Evolutionary conservation across 768 basidiomycete genomes (phyloP), one percentile per base, ranked within the genome.

Genomic region (Lyophyllum atratum): DNA sequence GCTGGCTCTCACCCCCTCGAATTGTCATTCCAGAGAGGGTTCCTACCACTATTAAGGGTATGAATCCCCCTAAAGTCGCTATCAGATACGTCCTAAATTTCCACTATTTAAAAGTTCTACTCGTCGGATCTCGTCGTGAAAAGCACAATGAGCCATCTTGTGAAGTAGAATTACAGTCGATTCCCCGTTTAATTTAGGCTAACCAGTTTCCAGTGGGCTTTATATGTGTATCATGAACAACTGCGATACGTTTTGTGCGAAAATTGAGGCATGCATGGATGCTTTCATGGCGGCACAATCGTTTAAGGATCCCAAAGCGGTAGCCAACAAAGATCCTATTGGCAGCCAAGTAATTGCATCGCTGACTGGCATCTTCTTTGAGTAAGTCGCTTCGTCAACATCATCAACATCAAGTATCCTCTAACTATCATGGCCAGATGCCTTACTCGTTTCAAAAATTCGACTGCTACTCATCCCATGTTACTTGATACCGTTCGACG

Each of bases 21-120:
- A 0, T 72, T 88, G 8, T 87, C 87, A 1, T 89, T 89, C 55
- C 85, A 88, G 58, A 69, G 78, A 25, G 85, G 81, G 0, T 76
- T 80, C 58, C 60, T 87, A 6, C 82, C 81, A 0, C 59, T 88
- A 17, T 67, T 88, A n/a, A 70, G 77, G 31, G 86, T 85, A 56
- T 34, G 62, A 54, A 11, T 51, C n/a, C 39, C 42, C 9, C 4
- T 5, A 14, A 28, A 9, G 1, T 28, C 8, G 21, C 8, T 29
- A 3, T 17, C 28, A 26, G 11, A n/a, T 6, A n/a, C 40, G 7
- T 21, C 48, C 53, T 28, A 54, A 42, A 9, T 39, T 21, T 11
- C 17, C 3, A 22, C 44, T 37, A 8, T 40, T 4, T 19, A 15
- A 40, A 42, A 87, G 85, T 86, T 85, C 64, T 67, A 84, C 39